phyloP scores from a whole-genome alignment of 495 filamentous ascomycete genomes.

The Neurospora sublineolata region DNA sequence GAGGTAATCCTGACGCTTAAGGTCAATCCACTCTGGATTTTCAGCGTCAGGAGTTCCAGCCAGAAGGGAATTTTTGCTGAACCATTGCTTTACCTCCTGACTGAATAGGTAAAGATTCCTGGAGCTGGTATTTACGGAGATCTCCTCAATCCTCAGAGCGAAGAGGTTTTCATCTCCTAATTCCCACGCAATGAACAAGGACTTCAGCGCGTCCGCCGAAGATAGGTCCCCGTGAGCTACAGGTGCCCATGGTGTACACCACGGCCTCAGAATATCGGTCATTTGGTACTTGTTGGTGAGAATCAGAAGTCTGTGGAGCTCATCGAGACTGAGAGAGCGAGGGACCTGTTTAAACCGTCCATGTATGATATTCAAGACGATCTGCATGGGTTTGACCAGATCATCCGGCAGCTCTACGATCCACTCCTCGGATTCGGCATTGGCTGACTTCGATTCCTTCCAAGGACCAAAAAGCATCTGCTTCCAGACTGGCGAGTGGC shows the following conservation, averaged over 20 bases:
- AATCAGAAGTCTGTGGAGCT: constrained; percentile 15
- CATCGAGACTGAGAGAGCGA: constrained; percentile 1
- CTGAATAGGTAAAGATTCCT: too few species aligned
- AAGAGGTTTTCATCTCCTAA: not conserved
- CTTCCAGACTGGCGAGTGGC: constrained; percentile 19
- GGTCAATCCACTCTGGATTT: not conserved
- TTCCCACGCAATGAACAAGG: not conserved
- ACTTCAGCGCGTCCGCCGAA: not conserved
- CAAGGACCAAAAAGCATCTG: constrained; percentile 18
- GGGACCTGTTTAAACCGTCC: constrained; percentile 12
- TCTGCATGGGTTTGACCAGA: not conserved
- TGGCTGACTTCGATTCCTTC: constrained; percentile 13
- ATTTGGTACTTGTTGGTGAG: constrained; percentile 22
- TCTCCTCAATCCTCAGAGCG: not conserved
- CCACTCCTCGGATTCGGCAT: constrained; percentile 5
- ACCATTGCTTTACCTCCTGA: too few species aligned
- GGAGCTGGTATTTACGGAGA: not conserved
- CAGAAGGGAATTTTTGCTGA: not conserved
- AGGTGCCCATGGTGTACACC: constrained; percentile 10
- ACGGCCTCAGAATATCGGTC: constrained; percentile 11
- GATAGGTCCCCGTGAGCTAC: not conserved
- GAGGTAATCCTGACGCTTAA: not conserved
- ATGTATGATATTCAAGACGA: constrained; percentile 18
- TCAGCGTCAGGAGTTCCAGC: not conserved
- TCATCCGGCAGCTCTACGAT: constrained; percentile 21